These are phyloP conservation scores for Dillenia suffruticosa DNA, from an alignment of 164 flowering plant species.

Conservation along the genomic window DNA sequence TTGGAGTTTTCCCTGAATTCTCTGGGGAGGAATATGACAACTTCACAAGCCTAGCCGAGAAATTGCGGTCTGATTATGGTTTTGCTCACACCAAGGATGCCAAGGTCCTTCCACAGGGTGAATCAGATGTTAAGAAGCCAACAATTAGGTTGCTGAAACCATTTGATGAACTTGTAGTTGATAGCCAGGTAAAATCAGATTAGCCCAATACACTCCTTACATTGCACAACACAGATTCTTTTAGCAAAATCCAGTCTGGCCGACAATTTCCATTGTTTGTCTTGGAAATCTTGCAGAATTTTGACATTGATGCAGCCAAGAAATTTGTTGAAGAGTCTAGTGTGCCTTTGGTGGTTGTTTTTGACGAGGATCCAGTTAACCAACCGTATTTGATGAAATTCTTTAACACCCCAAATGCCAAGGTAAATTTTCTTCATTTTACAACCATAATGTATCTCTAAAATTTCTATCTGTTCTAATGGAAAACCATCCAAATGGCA, in stretches of 20 bases:
- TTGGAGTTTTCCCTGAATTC: conserved; percentile 79
- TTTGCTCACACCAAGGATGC: conserved; percentile 83
- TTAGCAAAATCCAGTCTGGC: neutral
- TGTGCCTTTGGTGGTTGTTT: conserved; percentile 53
- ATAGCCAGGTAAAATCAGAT: conserved; percentile 51
- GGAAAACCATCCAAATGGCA: conserved; percentile 8
- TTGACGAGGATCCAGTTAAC: conserved; percentile 59
- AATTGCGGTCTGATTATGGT: conserved; percentile 76
- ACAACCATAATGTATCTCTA: too few relatives aligned
- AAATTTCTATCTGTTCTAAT: too few relatives aligned
- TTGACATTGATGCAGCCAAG: conserved; percentile 53
- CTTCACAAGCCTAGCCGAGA: conserved; percentile 59
- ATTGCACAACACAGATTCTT: neutral
- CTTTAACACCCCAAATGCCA: conserved; percentile 58
- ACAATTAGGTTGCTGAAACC: conserved; percentile 79
- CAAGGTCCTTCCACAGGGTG: conserved; percentile 80
- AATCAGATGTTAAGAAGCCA: conserved; percentile 60
- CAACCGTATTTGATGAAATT: conserved; percentile 69
- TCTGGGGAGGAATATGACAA: conserved; percentile 82
- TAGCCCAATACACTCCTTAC: neutral
- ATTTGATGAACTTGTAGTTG: conserved; percentile 87
- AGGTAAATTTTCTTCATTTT: conserved; percentile 34
- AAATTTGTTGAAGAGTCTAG: conserved; percentile 73
- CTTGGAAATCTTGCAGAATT: conserved; percentile 43
- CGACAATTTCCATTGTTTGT: neutral